Evolutionary conservation across 2,329 filamentous ascomycete genomes (phyloP).

Genomic region (Colletotrichum shisoi): DNA sequence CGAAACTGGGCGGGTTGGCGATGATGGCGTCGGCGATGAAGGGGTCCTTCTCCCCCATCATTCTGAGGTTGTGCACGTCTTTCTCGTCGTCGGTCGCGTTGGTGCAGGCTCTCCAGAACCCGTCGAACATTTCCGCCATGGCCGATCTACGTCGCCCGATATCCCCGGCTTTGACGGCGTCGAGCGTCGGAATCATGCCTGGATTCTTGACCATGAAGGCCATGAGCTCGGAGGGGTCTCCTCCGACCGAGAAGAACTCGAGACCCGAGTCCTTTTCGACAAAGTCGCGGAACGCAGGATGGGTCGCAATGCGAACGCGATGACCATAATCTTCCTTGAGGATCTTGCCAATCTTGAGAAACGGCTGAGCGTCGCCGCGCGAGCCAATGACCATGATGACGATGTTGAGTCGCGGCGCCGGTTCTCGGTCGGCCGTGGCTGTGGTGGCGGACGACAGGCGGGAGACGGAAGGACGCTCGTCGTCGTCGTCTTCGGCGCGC

Average conservation of each 20-base stretch:
- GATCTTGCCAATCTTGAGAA: slow-evolving; percentile 76
- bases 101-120: slow-evolving; percentile 81
- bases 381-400: slow-evolving; percentile 86
- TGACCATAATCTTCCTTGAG: slow-evolving; percentile 76
- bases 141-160: slow-evolving; percentile 70
- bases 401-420: slow-evolving; percentile 71
- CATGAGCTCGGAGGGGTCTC: slow-evolving; percentile 83
- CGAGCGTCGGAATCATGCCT: slow-evolving; percentile 76
- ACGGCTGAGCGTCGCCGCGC: slow-evolving; percentile 81
- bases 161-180: slow-evolving; percentile 76
- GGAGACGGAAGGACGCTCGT: slow-evolving; percentile 26
- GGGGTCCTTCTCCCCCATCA: slow-evolving; percentile 68
- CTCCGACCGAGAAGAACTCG: slow-evolving; percentile 82
- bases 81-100: slow-evolving; percentile 75
- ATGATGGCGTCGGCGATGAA: slow-evolving; percentile 84
- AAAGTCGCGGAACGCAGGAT: slow-evolving; percentile 79
- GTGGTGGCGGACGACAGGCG: slow-evolving; percentile 48
- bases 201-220: slow-evolving; percentile 89
- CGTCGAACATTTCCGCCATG: slow-evolving; percentile 84
- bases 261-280: slow-evolving; percentile 75
- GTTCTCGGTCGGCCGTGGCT: slow-evolving; percentile 44
- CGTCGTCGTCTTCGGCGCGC: slow-evolving; percentile 40
- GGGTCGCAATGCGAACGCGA: slow-evolving; percentile 78
- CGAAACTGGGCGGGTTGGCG: slow-evolving; percentile 81
- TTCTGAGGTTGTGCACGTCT: slow-evolving; percentile 66